Evolutionary conservation across 2,329 filamentous ascomycete species (phyloP).

Genomic region (Talaromyces sp.): DNA sequence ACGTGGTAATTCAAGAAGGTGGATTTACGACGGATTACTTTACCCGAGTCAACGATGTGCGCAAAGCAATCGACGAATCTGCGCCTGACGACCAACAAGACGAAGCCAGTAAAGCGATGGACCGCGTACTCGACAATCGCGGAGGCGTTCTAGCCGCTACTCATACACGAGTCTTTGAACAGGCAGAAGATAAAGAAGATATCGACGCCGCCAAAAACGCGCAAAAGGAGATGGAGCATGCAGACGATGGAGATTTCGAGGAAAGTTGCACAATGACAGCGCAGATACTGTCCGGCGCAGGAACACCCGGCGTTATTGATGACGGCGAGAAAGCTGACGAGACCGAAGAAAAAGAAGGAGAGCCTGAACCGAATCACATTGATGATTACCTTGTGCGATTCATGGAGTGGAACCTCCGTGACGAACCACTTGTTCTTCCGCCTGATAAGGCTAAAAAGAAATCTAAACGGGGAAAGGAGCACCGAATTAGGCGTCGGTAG

Average conservation of each 20-base stretch:
- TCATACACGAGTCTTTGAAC: constrained; percentile 68
- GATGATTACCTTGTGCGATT: constrained; percentile 70
- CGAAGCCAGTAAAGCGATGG: constrained; percentile 76
- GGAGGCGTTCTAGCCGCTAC: constrained; percentile 40
- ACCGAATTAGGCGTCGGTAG: constrained; percentile 38
- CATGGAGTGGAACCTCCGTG: constrained; percentile 57
- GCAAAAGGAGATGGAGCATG: constrained; percentile 77
- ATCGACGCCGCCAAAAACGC: constrained; percentile 80
- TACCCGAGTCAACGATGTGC: constrained; percentile 62
- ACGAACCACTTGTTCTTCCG: constrained; percentile 46
- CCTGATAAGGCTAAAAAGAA: constrained; percentile 46
- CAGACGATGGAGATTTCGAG: constrained; percentile 79
- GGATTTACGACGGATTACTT: constrained; percentile 97
- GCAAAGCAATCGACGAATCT: constrained; percentile 60
- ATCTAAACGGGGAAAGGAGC: constrained; percentile 45
- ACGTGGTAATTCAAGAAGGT: constrained; percentile 96
- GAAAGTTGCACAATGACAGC: constrained; percentile 49
- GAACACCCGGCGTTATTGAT: constrained; percentile 22
- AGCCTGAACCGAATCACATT: constrained; percentile 53
- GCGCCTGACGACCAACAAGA: constrained; percentile 58
- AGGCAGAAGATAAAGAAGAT: constrained; percentile 83
- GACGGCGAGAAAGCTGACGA: constrained; percentile 34
- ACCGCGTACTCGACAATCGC: constrained; percentile 69
- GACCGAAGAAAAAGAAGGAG: constrained; percentile 30
- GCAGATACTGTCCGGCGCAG: constrained; percentile 26